Evolutionary conservation across 331 rosid species (phyloP).

Genomic region (Acacia concinna): DNA sequence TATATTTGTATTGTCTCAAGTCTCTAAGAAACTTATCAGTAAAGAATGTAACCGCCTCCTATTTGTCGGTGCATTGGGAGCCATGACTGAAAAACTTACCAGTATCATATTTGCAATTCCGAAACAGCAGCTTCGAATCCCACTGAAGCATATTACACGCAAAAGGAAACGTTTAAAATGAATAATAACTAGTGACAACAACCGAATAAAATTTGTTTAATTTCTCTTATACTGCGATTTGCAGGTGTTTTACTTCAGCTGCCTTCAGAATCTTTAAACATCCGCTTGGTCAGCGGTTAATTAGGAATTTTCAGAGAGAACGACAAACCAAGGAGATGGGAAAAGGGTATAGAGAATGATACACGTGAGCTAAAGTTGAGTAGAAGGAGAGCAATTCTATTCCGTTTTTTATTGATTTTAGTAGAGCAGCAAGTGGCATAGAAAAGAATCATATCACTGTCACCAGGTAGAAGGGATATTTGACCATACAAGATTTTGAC

Average conservation of each 20-base stretch:
- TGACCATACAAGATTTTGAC: conserved; percentile 99
- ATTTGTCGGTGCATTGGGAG: neutral
- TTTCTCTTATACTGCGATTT: neutral
- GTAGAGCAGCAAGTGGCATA: neutral
- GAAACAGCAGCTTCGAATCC: conserved; percentile 86
- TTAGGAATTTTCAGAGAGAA: neutral
- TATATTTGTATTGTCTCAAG: neutral
- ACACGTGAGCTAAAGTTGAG: neutral
- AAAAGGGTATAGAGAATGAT: neutral
- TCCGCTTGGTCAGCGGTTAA: neutral
- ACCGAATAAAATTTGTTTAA: neutral
- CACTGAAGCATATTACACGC: conserved; percentile 61
- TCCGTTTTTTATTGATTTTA: neutral
- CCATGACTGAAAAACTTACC: conserved; percentile 52
- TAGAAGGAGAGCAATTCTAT: neutral
- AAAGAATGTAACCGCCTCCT: neutral
- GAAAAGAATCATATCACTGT: neutral
- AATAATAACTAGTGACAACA: neutral
- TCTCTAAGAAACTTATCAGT: neutral
- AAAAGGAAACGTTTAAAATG: conserved; percentile 18
- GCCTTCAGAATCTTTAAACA: conserved; percentile 12
- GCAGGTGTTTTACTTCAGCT: neutral
- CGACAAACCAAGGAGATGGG: neutral
- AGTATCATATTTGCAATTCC: conserved; percentile 94
- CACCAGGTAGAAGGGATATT: conserved; percentile 53